Conservation (phyloP, 2,329 filamentous ascomycete genomes). For the Pyrenophora teres region DNA sequence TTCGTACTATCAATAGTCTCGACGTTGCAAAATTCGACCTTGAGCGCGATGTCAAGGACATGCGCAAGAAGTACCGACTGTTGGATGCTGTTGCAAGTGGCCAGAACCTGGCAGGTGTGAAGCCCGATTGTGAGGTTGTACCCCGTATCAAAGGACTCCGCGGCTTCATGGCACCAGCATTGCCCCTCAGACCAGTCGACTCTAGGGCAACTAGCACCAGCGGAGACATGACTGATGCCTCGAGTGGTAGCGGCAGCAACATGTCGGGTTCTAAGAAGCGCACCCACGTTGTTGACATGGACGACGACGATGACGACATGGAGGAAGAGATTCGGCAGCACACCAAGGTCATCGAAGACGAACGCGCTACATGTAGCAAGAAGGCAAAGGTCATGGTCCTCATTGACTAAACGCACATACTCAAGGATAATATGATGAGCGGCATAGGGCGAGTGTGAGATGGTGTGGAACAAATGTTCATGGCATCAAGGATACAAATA, state of each 20-base stretch:
- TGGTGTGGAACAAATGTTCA: too few species aligned
- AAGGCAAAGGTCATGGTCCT: conserved; percentile 27
- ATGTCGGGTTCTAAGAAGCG: conserved; percentile 16
- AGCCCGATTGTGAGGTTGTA: background rate
- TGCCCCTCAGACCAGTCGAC: conserved; percentile 8
- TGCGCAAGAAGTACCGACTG: conserved; percentile 53
- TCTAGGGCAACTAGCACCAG: background rate
- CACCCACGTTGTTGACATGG: conserved; percentile 11
- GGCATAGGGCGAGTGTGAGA: too few species aligned
- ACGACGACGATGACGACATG: conserved; percentile 15
- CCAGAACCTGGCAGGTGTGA: conserved; percentile 2
- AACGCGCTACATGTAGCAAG: conserved; percentile 4
- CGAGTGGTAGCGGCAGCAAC: background rate
- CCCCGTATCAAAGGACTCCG: conserved; percentile 7
- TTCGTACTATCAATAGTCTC: conserved; percentile 60
- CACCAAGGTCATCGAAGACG: conserved; percentile 15
- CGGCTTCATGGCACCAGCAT: conserved; percentile 28
- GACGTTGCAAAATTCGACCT: conserved; percentile 56
- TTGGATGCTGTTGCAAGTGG: conserved; percentile 42
- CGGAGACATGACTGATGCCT: background rate
- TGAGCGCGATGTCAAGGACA: conserved; percentile 53
- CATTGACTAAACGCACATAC: conserved; percentile 15
- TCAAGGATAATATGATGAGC: too few species aligned
- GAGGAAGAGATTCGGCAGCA: conserved; percentile 23
- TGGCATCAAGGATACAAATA: background rate